phyloP scores from a whole-genome alignment of 768 basidiomycete species.

The Naganishia vaughanmartiniae region DNA sequence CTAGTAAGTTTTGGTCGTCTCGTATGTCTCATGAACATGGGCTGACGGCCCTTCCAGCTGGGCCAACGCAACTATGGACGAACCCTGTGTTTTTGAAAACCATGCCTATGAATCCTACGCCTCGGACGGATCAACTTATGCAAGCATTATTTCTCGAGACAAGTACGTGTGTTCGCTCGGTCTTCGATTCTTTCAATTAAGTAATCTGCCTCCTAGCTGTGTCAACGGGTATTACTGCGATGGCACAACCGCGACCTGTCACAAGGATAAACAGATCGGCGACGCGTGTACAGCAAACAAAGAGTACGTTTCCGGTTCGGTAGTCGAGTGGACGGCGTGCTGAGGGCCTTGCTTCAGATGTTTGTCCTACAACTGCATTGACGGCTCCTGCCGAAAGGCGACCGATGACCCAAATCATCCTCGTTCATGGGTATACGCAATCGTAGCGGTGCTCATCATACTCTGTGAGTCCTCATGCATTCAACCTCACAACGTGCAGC shows the following conservation, averaged over 20 bases:
- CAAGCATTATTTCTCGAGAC: constrained; percentile 72
- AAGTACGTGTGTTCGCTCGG: constrained; percentile 55
- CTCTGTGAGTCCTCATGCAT: constrained; percentile 58
- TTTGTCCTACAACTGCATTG: constrained; percentile 68
- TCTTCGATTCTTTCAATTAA: neutral
- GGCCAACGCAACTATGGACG: constrained; percentile 70
- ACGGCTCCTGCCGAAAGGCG: constrained; percentile 63
- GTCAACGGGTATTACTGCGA: constrained; percentile 73
- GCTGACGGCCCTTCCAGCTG: constrained; percentile 57
- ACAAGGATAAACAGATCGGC: constrained; percentile 61
- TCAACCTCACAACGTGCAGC: neutral
- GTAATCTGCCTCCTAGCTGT: constrained; percentile 59
- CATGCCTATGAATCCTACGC: constrained; percentile 72
- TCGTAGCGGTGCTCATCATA: constrained; percentile 70
- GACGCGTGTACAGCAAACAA: constrained; percentile 62
- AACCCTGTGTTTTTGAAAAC: constrained; percentile 70
- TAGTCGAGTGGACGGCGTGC: neutral
- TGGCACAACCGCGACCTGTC: constrained; percentile 60
- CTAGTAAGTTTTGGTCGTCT: constrained; percentile 58
- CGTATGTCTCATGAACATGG: neutral
- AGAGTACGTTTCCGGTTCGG: constrained; percentile 53
- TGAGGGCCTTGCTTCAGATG: constrained; percentile 59
- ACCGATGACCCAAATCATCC: constrained; percentile 66
- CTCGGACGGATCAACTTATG: constrained; percentile 59
- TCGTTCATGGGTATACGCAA: constrained; percentile 66